Evolutionary conservation across 2,329 filamentous ascomycete species (phyloP), one percentile per base, ranked within the genome.

Genomic region (Ophiostoma piceae): DNA sequence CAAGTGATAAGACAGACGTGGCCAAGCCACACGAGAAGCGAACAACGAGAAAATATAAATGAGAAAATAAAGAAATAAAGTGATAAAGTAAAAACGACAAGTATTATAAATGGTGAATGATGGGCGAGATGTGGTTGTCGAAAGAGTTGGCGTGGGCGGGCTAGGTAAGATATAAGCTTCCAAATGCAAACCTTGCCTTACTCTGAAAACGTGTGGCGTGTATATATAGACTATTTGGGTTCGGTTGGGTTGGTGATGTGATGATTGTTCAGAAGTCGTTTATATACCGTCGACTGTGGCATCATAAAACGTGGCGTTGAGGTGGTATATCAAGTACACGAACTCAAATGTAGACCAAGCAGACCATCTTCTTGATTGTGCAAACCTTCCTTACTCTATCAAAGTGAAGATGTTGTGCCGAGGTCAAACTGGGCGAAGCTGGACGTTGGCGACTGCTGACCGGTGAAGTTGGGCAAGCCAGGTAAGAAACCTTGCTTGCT

Each of bases 351-450:
- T 47, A 67, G 41, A 51, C 8, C 60, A 64, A n/a, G 60, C 60
- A 64, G 60, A 16, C 26, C 60, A 37, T n/a, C 32, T 35, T 35
- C 19, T 65, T 22, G 62, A 22, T 39, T 39, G 35, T 65, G 62
- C 62, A 65, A 65, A 65, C 65, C 65, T 66, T 66, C n/a, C 64
- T 67, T 66, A 66, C 65, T 67, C 22, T 47, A 32, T 14, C 65
- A 67, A 65, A 16, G 19, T 16, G 57, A 62, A 26, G 57, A 57
- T 26, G 51, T 5, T 12, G 54, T 26, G 19, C 54, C 11, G 22
- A 8, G 26, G 29, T 64, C 22, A 37, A 37, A 37, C 9, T 19
- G 9, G 9, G 11, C 16, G 22, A 57, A 57, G 51, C 16, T 51
- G 19, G 19, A 11, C 9, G 26, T 9, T 26, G n/a, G n/a, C 9